phyloP scores from a whole-genome alignment of 2,329 filamentous ascomycete species.

The Fusarium succisae region DNA sequence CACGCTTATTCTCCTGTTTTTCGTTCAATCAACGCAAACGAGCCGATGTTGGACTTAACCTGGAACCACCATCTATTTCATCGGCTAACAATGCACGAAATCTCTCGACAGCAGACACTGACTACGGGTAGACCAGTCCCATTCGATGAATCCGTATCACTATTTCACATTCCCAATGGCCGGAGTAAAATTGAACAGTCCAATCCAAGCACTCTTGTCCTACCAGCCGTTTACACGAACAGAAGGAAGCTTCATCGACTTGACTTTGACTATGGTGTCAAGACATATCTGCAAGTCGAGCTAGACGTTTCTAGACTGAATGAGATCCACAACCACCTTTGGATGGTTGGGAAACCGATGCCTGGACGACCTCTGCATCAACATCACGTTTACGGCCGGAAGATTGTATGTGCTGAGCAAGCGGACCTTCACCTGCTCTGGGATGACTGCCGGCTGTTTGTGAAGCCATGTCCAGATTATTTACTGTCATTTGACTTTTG shows the following conservation, averaged over 20 bases:
- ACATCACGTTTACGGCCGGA: background rate
- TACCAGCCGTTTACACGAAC: rapidly evolving
- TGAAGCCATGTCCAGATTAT: background rate
- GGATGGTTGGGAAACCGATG: background rate
- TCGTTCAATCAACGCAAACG: rapidly evolving
- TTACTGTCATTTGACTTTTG: background rate
- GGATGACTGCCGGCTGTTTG: background rate
- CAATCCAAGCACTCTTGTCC: rapidly evolving
- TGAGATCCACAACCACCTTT: background rate
- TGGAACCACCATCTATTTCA: rapidly evolving
- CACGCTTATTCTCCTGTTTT: rapidly evolving
- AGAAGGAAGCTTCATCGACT: background rate
- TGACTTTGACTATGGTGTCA: rapidly evolving
- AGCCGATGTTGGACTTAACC: rapidly evolving
- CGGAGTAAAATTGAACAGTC: rapidly evolving
- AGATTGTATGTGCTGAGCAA: background rate
- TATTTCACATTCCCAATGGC: rapidly evolving
- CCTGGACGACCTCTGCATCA: background rate
- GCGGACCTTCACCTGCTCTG: background rate
- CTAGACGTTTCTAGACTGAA: background rate
- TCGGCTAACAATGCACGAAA: background rate
- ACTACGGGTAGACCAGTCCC: background rate
- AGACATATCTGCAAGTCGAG: background rate
- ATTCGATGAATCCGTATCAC: background rate
- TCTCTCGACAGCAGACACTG: background rate